Evolutionary conservation across 768 basidiomycete species (phyloP).

Genomic region (Boletales sp.): DNA sequence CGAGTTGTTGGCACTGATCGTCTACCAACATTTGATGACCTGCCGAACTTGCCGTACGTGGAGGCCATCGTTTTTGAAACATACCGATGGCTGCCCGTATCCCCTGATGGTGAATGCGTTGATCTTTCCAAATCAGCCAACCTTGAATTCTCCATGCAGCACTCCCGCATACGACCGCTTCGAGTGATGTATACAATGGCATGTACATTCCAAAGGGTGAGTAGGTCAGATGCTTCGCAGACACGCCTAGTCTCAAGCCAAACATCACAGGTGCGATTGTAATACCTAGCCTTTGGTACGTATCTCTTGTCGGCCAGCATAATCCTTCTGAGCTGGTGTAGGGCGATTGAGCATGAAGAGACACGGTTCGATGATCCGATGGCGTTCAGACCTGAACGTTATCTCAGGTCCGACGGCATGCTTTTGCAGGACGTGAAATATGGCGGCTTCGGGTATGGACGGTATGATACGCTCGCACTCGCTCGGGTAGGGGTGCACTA

Average conservation of each 20-base stretch:
- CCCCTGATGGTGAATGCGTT: conserved; percentile 24
- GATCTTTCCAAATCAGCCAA: neutral
- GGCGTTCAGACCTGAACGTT: conserved; percentile 54
- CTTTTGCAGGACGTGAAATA: conserved; percentile 3
- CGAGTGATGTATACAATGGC: conserved; percentile 25
- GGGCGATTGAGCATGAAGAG: conserved; percentile 50
- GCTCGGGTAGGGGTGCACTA: neutral
- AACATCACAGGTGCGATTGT: conserved; percentile 16
- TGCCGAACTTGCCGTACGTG: conserved; percentile 27
- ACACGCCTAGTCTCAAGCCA: neutral
- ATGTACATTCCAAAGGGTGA: conserved; percentile 30
- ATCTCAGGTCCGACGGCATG: conserved; percentile 31
- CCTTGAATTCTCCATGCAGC: conserved; percentile 5
- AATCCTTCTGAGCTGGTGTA: conserved; percentile 13
- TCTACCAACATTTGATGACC: conserved; percentile 28
- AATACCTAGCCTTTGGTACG: conserved; percentile 25
- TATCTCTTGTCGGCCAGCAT: neutral
- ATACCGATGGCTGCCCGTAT: conserved; percentile 29
- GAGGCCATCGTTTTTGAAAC: conserved; percentile 31
- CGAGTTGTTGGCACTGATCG: conserved; percentile 28
- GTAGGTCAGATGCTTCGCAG: neutral
- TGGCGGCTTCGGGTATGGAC: conserved; percentile 26
- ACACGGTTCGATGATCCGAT: conserved; percentile 49
- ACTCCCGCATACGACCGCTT: conserved; percentile 20
- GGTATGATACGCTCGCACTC: conserved; percentile 10